Base-by-base conservation (phyloP, 768 basidiomycete genomes). In the Antrodiella citrinella region DNA sequence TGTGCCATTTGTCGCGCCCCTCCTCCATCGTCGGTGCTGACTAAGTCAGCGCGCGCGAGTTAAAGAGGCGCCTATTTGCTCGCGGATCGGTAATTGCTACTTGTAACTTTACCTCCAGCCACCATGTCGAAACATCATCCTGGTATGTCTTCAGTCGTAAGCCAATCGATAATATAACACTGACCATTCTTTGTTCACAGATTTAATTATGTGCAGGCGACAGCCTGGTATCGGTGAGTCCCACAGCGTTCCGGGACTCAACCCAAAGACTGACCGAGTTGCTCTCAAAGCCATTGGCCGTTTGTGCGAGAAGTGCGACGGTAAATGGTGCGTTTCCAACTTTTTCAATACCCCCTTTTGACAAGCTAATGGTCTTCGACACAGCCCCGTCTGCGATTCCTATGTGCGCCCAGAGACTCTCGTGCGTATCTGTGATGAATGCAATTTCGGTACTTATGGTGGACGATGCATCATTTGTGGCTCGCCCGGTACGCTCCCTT, bases 401-500 rank as follows among this genome's bases (percentile, higher is more conserved):
- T 98, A 98, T 70, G 96, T 99, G 55, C 82, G 96, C 59, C 96
- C 96, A 60, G 94, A 95, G 70, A 98, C 95, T 20, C 78, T 98
- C 56, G 96, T 98, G 51, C 82, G 95, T 55, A 97, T 97, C 58
- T 99, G 96, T 67, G 96, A 99, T 65, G 96, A 99, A 72, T 99
- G 96, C 70, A 98, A 98, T 68, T 99, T 98, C 71, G 91, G 93
- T 58, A 95, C 92, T 42, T 96, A 96, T 65, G 93, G 96, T 20
- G 95, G 95, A 45, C 78, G 93, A 56, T 99, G 96, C 65, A 98
- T 97, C 69, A 96, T 98, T 54, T 99, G 96, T 59, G 91, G 93
- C 45, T 84, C 92, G 41, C 92, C 91, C 59, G 95, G 94, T 96
- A 59, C 54, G 77, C 21, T 38, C 23, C 13, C 58, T 30, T 3